A percentile compares a stretch with the other conserved stretches of the same genome.
phyloP scores from a whole-genome alignment of 768 basidiomycete genomes.

The Boletus vinaceobasis region DNA sequence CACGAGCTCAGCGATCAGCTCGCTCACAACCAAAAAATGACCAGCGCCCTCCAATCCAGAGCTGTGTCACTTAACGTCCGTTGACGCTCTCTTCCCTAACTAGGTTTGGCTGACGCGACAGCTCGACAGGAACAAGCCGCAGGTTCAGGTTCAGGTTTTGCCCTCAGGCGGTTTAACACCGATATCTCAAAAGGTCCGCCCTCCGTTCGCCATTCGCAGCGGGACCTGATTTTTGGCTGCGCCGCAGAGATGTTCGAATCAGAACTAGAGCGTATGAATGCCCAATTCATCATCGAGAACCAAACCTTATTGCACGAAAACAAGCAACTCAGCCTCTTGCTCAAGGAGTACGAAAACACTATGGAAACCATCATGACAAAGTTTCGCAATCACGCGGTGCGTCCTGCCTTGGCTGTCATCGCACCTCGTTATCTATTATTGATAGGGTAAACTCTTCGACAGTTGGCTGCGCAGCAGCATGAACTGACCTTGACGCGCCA shows the following conservation, averaged over 20 bases:
- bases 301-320: slow-evolving; percentile 91
- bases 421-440: neutral
- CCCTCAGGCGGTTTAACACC: slow-evolving; percentile 78
- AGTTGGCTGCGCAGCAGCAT: slow-evolving; percentile 92
- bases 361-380: slow-evolving; percentile 97
- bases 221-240: slow-evolving; percentile 10
- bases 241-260: slow-evolving; percentile 83
- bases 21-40: slow-evolving; percentile 74
- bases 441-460: slow-evolving; percentile 8
- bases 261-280: slow-evolving; percentile 86
- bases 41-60: slow-evolving; percentile 63
- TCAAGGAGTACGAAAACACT: slow-evolving; percentile 94
- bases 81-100: slow-evolving; percentile 1
- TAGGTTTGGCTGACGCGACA: slow-evolving; percentile 4
- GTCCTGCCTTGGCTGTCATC: slow-evolving; percentile 28
- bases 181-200: slow-evolving; percentile 78
- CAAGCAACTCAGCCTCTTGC: slow-evolving; percentile 80
- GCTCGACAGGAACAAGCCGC: slow-evolving; percentile 65
- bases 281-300: slow-evolving; percentile 90
- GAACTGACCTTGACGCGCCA: slow-evolving; percentile 84
- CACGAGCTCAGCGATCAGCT: slow-evolving; percentile 83
- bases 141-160: slow-evolving; percentile 68
- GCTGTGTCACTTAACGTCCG: slow-evolving; percentile 71
- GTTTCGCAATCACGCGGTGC: slow-evolving; percentile 86
- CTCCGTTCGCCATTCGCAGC: slow-evolving; percentile 1